Evolutionary conservation across 1,139 yeast genomes (phyloP).

Genomic region (Sugiyamaella japonica): DNA sequence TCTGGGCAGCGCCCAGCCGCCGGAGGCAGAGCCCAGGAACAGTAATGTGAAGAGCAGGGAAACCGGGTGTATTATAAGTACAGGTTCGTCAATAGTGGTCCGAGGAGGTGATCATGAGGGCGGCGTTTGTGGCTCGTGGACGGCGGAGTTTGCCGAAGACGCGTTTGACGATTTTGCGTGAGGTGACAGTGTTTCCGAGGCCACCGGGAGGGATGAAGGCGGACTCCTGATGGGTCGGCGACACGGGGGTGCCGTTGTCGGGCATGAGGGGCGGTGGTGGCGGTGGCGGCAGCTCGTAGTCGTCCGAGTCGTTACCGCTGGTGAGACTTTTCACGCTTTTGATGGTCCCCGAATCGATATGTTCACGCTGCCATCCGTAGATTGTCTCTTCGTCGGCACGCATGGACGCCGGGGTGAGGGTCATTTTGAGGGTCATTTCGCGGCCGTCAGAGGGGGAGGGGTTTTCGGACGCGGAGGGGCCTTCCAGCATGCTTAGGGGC

Average conservation of each 20-base stretch:
- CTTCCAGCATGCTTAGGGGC: constrained; percentile 7
- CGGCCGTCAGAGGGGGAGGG: constrained; percentile 22
- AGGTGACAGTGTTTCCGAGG: constrained; percentile 25
- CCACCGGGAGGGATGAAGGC: constrained; percentile 30
- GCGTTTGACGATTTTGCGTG: constrained; percentile 29
- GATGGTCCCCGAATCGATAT: constrained; percentile 27
- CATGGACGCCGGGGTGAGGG: constrained; percentile 38
- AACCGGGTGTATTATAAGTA: not conserved
- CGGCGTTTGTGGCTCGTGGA: constrained; percentile 26
- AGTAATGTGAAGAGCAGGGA: not conserved
- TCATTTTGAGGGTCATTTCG: constrained; percentile 38
- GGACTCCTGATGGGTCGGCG: constrained; percentile 10
- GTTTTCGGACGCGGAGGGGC: not conserved
- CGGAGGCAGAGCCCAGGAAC: not conserved
- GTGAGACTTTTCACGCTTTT: constrained; percentile 19
- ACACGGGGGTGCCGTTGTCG: not conserved
- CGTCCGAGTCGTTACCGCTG: constrained; percentile 17
- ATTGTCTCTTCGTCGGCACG: constrained; percentile 36
- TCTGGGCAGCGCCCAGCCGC: constrained; percentile 3
- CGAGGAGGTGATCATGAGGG: constrained; percentile 34
- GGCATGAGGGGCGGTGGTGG: constrained; percentile 17
- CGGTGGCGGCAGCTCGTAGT: constrained; percentile 15
- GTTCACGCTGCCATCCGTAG: constrained; percentile 38
- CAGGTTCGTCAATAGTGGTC: constrained; percentile 19
- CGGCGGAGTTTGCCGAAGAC: constrained; percentile 34